phyloP scores from a whole-genome alignment of 2,329 filamentous ascomycete species.

The Juglanconis sp. region DNA sequence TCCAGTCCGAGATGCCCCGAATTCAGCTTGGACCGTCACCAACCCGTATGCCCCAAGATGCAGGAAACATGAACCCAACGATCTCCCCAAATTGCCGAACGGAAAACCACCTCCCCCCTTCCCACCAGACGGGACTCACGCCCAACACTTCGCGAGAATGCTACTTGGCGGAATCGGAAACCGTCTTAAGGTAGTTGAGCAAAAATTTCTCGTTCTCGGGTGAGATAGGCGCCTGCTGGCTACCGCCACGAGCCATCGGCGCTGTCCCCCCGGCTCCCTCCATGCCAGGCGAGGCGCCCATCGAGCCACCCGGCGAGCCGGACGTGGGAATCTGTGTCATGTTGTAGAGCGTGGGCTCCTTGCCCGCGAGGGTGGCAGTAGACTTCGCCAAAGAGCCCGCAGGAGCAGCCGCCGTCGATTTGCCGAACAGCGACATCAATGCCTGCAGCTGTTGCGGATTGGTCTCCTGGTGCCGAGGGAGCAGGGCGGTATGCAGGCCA shows the following conservation, averaged over 20 bases:
- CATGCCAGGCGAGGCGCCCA: constrained; percentile 3
- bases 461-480: constrained; percentile 33
- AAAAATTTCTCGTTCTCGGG: constrained; percentile 18
- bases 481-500: constrained; percentile 28
- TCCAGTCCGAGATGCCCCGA: background rate
- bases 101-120: background rate
- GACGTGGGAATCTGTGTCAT: background rate
- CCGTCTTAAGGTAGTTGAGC: constrained; percentile 18
- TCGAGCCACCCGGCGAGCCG: background rate
- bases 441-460: constrained; percentile 42
- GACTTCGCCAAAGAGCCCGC: constrained; percentile 10
- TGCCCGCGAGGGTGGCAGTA: constrained; percentile 27
- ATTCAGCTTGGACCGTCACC: background rate
- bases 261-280: constrained; percentile 1
- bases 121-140: background rate
- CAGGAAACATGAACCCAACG: background rate
- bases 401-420: constrained; percentile 31
- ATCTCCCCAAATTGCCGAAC: background rate
- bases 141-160: background rate
- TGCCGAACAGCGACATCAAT: constrained; percentile 62
- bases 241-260: constrained; percentile 5
- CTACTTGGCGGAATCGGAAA: constrained; percentile 12
- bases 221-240: constrained; percentile 14
- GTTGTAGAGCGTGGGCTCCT: constrained; percentile 28
- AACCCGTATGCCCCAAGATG: background rate